phyloP scores from a whole-genome alignment of 1,139 yeast species.

The Spathaspora sp. region DNA sequence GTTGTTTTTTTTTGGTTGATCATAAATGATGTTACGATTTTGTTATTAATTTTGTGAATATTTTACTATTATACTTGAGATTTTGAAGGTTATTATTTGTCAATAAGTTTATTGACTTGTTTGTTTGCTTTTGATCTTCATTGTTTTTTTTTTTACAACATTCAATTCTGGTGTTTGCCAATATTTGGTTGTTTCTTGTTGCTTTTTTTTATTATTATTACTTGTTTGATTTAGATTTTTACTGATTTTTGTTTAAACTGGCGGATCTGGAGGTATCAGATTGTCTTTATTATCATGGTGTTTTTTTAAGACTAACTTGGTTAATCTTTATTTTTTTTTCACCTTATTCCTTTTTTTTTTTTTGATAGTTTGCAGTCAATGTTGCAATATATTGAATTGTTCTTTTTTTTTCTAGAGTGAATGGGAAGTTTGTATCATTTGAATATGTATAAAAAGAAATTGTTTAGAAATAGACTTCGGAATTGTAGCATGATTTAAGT shows the following conservation, averaged over 20 bases:
- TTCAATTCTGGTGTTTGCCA: background rate
- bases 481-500: no score
- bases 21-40: background rate
- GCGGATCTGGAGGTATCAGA: background rate
- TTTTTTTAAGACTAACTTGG: background rate
- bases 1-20: background rate
- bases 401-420: no score
- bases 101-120: background rate
- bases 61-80: background rate
- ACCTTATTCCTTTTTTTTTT: no score
- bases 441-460: no score
- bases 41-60: background rate
- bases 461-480: no score
- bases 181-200: background rate
- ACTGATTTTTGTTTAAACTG: background rate
- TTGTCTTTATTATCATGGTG: background rate
- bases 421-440: no score
- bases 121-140: background rate
- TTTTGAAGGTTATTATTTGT: background rate
- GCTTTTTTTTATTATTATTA: no score
- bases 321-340: background rate
- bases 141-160: background rate
- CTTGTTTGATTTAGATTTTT: background rate
- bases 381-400: background rate
- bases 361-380: no score